These are phyloP conservation scores for Penicillium maclennaniae DNA, from an alignment of 495 filamentous ascomycete genomes.

Conservation along the genomic window DNA sequence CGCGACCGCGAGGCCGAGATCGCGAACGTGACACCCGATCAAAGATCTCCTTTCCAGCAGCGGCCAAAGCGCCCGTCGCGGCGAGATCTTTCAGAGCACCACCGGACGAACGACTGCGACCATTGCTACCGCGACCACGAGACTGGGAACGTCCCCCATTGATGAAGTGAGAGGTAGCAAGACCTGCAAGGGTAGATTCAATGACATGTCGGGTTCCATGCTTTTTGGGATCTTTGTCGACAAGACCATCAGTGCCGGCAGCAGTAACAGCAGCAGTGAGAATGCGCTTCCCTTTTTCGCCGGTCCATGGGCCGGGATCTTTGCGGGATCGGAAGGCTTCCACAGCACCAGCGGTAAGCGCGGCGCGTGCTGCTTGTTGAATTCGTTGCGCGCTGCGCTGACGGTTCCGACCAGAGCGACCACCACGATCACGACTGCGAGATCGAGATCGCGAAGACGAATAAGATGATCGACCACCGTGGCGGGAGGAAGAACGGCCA, in stretches of 20 bases:
- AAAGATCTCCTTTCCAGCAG: conserved; percentile 76
- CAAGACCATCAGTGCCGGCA: conserved; percentile 74
- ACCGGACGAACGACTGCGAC: conserved; percentile 40
- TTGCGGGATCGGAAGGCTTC: conserved; percentile 87
- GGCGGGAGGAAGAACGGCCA: conserved; percentile 47
- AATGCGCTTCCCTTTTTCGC: conserved; percentile 81
- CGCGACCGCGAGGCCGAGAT: conserved; percentile 53
- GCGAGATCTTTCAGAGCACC: conserved; percentile 62
- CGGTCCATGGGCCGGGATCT: conserved; percentile 77
- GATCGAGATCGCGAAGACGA: conserved; percentile 47
- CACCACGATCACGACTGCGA: conserved; percentile 39
- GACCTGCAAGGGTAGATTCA: conserved; percentile 80
- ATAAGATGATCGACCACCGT: background rate
- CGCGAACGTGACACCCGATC: conserved; percentile 59
- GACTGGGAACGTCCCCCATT: conserved; percentile 67
- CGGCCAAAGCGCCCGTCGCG: conserved; percentile 68
- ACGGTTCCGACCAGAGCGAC: conserved; percentile 15
- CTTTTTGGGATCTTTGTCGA: conserved; percentile 68
- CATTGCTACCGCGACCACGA: conserved; percentile 27
- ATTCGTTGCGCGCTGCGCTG: conserved; percentile 61
- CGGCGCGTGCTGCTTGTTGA: conserved; percentile 81
- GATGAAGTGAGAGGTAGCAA: conserved; percentile 74
- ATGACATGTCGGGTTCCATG: conserved; percentile 61
- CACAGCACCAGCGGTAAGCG: conserved; percentile 76
- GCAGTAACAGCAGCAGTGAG: conserved; percentile 82